Conservation (phyloP, 129 eudicot species). For the Centella asiatica region DNA sequence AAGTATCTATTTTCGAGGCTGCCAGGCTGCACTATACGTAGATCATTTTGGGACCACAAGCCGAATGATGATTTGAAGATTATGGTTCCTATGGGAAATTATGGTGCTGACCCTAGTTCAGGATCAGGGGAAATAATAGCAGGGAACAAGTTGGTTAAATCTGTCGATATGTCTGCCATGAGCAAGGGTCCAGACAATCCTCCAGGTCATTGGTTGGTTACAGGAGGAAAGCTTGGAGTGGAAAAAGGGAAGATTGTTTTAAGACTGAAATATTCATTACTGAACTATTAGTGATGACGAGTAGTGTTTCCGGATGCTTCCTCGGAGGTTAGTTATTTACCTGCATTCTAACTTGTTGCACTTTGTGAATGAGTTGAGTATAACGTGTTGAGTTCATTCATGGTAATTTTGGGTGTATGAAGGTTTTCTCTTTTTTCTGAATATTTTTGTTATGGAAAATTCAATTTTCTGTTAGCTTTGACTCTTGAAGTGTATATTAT, state of each 20-base stretch:
- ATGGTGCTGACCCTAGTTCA: slow-evolving; percentile 26
- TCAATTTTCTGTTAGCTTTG: neutral
- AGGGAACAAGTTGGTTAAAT: slow-evolving; percentile 44
- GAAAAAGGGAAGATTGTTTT: slow-evolving; percentile 67
- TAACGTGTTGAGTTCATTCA: neutral
- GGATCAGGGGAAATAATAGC: slow-evolving; percentile 18
- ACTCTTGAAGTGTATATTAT: neutral
- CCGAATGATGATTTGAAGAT: slow-evolving; percentile 24
- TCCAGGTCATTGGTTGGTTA: slow-evolving; percentile 76
- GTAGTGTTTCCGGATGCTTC: slow-evolving; percentile 1
- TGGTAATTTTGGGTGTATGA: neutral
- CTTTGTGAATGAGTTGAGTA: slow-evolving; percentile 1
- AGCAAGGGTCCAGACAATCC: slow-evolving; percentile 50
- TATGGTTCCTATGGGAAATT: neutral
- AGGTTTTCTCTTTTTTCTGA: neutral
- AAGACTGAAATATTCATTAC: slow-evolving; percentile 59
- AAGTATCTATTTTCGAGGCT: slow-evolving; percentile 53
- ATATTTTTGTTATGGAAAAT: neutral
- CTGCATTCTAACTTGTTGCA: neutral
- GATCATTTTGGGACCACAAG: slow-evolving; percentile 69
- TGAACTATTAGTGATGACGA: slow-evolving; percentile 40
- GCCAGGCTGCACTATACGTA: slow-evolving; percentile 53
- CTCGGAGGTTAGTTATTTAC: neutral
- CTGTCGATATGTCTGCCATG: slow-evolving; percentile 59
- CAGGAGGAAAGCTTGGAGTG: slow-evolving; percentile 67